Base-by-base conservation (phyloP, 2,329 filamentous ascomycete species). In the Venturia aucupariae region DNA sequence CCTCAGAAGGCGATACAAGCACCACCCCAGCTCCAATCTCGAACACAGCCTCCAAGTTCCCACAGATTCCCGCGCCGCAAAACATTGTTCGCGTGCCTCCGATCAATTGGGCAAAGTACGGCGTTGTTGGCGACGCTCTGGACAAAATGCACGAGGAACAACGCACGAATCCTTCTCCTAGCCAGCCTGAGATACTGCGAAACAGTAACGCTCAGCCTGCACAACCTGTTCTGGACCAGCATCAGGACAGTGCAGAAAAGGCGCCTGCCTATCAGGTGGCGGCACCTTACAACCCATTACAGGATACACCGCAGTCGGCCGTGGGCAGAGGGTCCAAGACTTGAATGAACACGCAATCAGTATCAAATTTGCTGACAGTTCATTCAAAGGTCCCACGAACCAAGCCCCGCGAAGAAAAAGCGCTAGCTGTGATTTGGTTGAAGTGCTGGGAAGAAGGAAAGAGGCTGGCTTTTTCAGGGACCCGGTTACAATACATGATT, bases 71-170 rank as follows among this genome's bases (percentile, higher is more conserved):
- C 0, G 83, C 82, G 17, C 86, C 90, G 7, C 93, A 97, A 74
- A 89, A 89, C 69, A 80, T 97, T 0, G 87, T 95, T 32, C 86
- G 92, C 48, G 91, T 88, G 77, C 93, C 93, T 10, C 89, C 90
- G 10, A 87, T 97, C 71, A 96, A 97, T 78, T 97, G 93, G 93
- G 85, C 87, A 15, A 92, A 96, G 72, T 97, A 97, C 75, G 90
- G 90, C 69, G 82, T 97, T n/a, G 86, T 94, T 3, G 92, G 91
- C 60, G 88, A 90, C 66, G 85, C 90, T 1, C 80, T 97, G 42
- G 91, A 97, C 75, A 89, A 86, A 73, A 80, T 97, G 67, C 92
- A 97, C 73, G 83, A 86, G 61, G 90, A 96, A 71, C 92, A 97
- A 76, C 77, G 86, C 62, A 77, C 79, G 60, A 82, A 84, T 63